Evolutionary conservation across 306 rosid genomes (phyloP), one percentile per base, ranked within the genome.

Genomic region (Citrullus amarus): DNA sequence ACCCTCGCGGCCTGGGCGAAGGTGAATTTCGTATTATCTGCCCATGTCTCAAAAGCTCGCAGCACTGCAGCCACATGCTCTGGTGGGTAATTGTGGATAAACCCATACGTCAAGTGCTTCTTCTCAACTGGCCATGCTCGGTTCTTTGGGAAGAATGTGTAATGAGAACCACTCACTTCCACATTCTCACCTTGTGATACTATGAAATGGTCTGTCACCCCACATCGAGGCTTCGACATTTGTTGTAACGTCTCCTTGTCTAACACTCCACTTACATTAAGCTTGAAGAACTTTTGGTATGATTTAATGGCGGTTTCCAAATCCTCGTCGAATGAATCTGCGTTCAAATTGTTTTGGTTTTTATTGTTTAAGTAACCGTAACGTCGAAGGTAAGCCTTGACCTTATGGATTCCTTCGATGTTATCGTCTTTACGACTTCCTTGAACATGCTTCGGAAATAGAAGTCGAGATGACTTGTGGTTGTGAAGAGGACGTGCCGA

Each of bases 221-320:
- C 89, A 20, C 91, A 88, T 12, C 91, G 86, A 43, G 89, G 85
- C 28, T 8, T 81, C 8, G 57, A 50, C 89, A 86, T 86, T n/a
- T 9, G 77, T 0, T 73, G 17, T 5, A 88, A 2, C 4, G 91
- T 88, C 77, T 61, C 43, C 4, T 46, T 17, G 15, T 86, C 84
- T 6, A 86, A 14, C 0, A 28, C 36, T 22, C 91, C 89, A 2
- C 80, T 81, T 41, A 59, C 51, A 4, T 44, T 66, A 36, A 88
- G 58, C 16, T 80, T 60, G 80, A 60, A 78, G 32, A 75, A 79
- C 25, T 20, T 6, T 44, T 88, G 91, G 84, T 86, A 88, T 0
- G 78, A 41, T 79, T 80, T 82, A 17, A 88, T 18, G 10, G 89
- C 89, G 0, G 55, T 10, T 48, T 84, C 86, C 50, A 84, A 78